Percentiles rank a stretch among this genome's conserved stretches.
Conservation (phyloP, 805 yeast genomes). For the Barnettozyma vustinii region DNA sequence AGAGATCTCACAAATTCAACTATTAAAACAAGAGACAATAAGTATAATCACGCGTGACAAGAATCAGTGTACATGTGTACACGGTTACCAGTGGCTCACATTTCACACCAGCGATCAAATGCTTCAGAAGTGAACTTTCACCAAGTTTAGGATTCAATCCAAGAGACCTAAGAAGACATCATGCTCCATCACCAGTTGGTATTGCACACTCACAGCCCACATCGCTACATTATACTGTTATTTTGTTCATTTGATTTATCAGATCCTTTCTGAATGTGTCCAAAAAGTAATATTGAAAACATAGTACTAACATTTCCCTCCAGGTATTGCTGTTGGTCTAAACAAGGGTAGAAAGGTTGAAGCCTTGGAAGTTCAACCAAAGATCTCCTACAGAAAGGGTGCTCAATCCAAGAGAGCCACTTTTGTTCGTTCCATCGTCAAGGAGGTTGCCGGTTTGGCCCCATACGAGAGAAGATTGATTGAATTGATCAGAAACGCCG, state of each 20-base stretch:
- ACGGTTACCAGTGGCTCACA: too few species aligned
- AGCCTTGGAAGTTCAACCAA: conserved; percentile 77
- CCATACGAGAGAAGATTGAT: conserved; percentile 99
- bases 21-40: not conserved
- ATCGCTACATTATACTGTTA: too few species aligned
- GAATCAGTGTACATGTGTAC: too few species aligned
- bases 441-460: conserved; percentile 97
- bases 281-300: not conserved
- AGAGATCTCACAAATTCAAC: not conserved
- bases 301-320: not conserved
- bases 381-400: conserved; percentile 95
- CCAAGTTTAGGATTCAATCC: too few species aligned
- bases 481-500: conserved; percentile 99
- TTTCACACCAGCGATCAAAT: too few species aligned
- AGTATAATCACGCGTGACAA: not conserved
- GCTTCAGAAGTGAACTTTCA: too few species aligned
- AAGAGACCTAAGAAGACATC: too few species aligned
- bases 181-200: too few species aligned
- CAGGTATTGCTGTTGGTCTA: conserved; percentile 95
- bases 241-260: not conserved
- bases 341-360: conserved; percentile 99
- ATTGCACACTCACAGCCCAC: too few species aligned
- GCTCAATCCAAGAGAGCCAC: conserved; percentile 90
- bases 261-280: not conserved
- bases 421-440: conserved; percentile 91